Conservation (phyloP, 352 stramenopile genomes). For the Aphanomyces astaci region DNA sequence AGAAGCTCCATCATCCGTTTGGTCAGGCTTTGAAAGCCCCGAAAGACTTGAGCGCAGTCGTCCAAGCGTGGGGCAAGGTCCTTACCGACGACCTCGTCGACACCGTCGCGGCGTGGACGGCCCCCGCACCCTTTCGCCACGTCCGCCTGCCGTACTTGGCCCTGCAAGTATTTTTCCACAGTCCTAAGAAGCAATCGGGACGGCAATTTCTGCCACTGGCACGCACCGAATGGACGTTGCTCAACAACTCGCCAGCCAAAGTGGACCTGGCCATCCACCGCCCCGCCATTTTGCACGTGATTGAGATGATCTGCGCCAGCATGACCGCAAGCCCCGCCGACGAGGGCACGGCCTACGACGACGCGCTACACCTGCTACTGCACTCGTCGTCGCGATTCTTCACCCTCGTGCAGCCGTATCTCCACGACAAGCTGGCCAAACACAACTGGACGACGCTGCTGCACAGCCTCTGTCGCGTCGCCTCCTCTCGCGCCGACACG, state of each 20-base stretch:
- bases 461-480: slow-evolving; percentile 13
- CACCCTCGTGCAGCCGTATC: slow-evolving; percentile 39
- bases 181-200: slow-evolving; percentile 30
- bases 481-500: neutral
- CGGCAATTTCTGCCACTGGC: slow-evolving; percentile 46
- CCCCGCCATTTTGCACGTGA: slow-evolving; percentile 31
- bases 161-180: slow-evolving; percentile 45
- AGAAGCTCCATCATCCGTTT: slow-evolving; percentile 48
- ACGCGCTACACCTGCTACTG: slow-evolving; percentile 51
- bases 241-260: slow-evolving; percentile 29
- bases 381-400: slow-evolving; percentile 55
- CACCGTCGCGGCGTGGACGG: slow-evolving; percentile 50
- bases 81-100: slow-evolving; percentile 31
- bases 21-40: slow-evolving; percentile 3
- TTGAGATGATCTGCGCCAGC: slow-evolving; percentile 44
- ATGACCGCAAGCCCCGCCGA: slow-evolving; percentile 33
- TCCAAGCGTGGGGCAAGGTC: slow-evolving; percentile 9
- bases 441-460: slow-evolving; percentile 1
- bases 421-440: neutral
- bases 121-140: slow-evolving; percentile 39
- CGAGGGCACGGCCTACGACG: slow-evolving; percentile 49
- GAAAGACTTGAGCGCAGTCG: slow-evolving; percentile 18
- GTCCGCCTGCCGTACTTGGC: slow-evolving; percentile 44
- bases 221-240: slow-evolving; percentile 52
- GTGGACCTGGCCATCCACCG: slow-evolving; percentile 24